Conservation (phyloP, 768 basidiomycete species). For the Pholiota microspora region DNA sequence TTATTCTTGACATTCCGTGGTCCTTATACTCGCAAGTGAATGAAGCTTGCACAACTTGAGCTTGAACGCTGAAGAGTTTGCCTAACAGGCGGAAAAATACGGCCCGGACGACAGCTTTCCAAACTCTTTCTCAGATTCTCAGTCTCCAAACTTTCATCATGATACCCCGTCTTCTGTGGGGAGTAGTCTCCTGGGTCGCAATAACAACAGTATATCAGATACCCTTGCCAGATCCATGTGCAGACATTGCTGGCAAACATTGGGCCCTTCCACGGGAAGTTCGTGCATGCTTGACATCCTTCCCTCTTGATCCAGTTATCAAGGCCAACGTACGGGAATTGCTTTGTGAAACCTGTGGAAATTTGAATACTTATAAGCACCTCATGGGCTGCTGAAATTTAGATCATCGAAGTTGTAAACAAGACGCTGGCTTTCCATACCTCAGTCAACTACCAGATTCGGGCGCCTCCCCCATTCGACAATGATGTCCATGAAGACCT, state of each 20-base stretch:
- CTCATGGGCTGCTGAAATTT: neutral
- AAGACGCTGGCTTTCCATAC: slow-evolving; percentile 61
- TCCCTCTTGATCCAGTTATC: slow-evolving; percentile 42
- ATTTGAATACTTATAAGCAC: neutral
- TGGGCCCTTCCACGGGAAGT: slow-evolving; percentile 54
- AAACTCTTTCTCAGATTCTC: neutral
- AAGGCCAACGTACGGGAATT: slow-evolving; percentile 44
- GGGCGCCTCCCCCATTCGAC: slow-evolving; percentile 51
- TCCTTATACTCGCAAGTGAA: no score
- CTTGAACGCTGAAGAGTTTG: neutral
- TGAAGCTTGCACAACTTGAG: no score
- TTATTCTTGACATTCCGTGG: slow-evolving; percentile 41
- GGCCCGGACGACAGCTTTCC: neutral
- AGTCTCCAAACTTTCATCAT: slow-evolving; percentile 1
- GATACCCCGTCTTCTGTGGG: slow-evolving; percentile 5
- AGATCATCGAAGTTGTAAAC: slow-evolving; percentile 58
- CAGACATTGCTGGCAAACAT: slow-evolving; percentile 48
- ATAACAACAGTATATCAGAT: slow-evolving; percentile 2
- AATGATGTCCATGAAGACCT: slow-evolving; percentile 58
- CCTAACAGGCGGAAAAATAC: neutral
- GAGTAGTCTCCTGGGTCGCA: neutral
- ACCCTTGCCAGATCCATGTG: slow-evolving; percentile 42
- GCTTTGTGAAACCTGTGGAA: neutral
- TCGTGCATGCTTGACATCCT: slow-evolving; percentile 49
- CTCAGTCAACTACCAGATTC: slow-evolving; percentile 58